A percentile compares a stretch with the other conserved stretches of the same genome.
These are phyloP conservation scores for Populus ilicifolia DNA, from an alignment of 345 rosid species.

Conservation along the genomic window DNA sequence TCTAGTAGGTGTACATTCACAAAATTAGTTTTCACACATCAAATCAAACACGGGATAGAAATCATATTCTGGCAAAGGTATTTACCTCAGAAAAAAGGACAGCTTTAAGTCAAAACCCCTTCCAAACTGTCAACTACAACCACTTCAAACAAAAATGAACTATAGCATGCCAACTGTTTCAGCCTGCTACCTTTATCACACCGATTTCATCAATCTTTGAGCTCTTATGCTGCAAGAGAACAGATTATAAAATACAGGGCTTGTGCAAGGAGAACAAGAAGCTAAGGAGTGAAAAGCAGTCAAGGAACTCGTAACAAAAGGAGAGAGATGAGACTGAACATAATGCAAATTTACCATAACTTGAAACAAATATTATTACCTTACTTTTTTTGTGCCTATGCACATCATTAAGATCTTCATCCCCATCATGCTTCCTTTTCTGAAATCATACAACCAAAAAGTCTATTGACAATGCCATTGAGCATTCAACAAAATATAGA, in stretches of 20 bases:
- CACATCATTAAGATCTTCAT: slow-evolving; percentile 76
- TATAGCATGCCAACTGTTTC: slow-evolving; percentile 30
- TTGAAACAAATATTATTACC: slow-evolving; percentile 45
- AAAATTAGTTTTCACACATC: background rate
- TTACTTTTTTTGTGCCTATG: slow-evolving; percentile 89
- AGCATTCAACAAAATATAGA: background rate
- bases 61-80: background rate
- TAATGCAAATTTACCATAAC: background rate
- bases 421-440: slow-evolving; percentile 97
- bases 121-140: slow-evolving; percentile 51
- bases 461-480: background rate
- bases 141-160: slow-evolving; percentile 32
- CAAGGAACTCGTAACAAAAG: slow-evolving; percentile 2
- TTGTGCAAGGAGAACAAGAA: slow-evolving; percentile 3
- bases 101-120: slow-evolving; percentile 40
- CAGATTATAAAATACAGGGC: background rate
- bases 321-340: background rate
- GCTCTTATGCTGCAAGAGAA: slow-evolving; percentile 73
- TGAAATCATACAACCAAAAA: slow-evolving; percentile 35
- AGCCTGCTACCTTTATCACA: slow-evolving; percentile 84
- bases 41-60: background rate
- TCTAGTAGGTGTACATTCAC: background rate
- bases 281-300: background rate
- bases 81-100: slow-evolving; percentile 55
- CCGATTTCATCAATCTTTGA: slow-evolving; percentile 87